phyloP scores from a whole-genome alignment of 23 red algal species.

The Gracilaria domingensis region DNA sequence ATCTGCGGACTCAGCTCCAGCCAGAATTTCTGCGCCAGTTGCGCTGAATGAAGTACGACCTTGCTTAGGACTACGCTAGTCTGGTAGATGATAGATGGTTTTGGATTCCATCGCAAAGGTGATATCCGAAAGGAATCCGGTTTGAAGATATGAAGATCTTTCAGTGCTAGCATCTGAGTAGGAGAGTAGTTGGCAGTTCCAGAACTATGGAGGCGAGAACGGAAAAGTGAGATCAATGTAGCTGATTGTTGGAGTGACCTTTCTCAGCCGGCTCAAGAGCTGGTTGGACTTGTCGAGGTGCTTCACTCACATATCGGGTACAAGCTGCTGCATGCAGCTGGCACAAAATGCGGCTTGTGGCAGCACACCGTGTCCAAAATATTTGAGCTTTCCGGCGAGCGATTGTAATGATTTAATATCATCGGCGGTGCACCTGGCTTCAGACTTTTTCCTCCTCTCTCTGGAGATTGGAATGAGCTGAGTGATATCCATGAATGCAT shows the following conservation, averaged over 20 bases:
- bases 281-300: too few species aligned
- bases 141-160: not conserved
- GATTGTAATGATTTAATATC: not conserved
- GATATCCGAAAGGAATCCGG: not conserved
- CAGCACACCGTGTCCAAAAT: not conserved
- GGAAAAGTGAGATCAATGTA: not conserved
- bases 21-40: not conserved
- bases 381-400: not conserved
- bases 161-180: not conserved
- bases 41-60: not conserved
- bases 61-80: conserved; percentile 15
- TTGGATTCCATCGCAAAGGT: not conserved
- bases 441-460: not conserved
- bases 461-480: not conserved
- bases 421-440: not conserved
- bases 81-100: not conserved
- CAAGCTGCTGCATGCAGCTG: not conserved
- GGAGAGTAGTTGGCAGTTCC: not conserved
- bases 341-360: not conserved
- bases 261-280: too few species aligned
- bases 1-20: not conserved
- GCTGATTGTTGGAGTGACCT: too few species aligned
- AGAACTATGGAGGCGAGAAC: not conserved
- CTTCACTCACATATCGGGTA: not conserved
- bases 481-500: too few species aligned